Percentiles rank a stretch among this genome's conserved stretches.
These are phyloP conservation scores for Tricholoma hemisulphureum DNA, from an alignment of 768 basidiomycete genomes.

Conservation along the genomic window DNA sequence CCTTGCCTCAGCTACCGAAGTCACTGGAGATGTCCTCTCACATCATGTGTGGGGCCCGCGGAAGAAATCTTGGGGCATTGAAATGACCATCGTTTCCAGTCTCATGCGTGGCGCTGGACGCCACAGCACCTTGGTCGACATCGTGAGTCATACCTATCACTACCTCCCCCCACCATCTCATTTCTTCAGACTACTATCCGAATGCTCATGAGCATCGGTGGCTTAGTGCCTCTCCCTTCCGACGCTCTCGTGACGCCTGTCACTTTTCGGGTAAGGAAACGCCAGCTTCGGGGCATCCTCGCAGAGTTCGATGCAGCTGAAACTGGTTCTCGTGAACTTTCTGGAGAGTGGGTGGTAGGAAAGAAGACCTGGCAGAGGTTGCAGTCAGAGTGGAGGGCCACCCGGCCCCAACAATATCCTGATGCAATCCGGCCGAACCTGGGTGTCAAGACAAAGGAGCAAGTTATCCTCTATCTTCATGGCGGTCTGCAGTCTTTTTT, in stretches of 20 bases:
- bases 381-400: slow-evolving; percentile 75
- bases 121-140: slow-evolving; percentile 81
- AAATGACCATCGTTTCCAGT: slow-evolving; percentile 86
- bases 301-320: slow-evolving; percentile 72
- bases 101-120: slow-evolving; percentile 82
- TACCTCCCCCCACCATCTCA: not conserved
- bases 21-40: slow-evolving; percentile 66
- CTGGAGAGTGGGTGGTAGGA: slow-evolving; percentile 97
- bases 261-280: slow-evolving; percentile 77
- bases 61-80: slow-evolving; percentile 89
- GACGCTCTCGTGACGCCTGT: slow-evolving; percentile 95
- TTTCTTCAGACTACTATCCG: slow-evolving; percentile 45
- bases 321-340: slow-evolving; percentile 74
- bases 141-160: slow-evolving; percentile 48
- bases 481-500: slow-evolving; percentile 59
- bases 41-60: slow-evolving; percentile 87
- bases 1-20: slow-evolving; percentile 35
- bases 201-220: slow-evolving; percentile 72
- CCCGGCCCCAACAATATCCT: slow-evolving; percentile 25
- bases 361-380: slow-evolving; percentile 85
- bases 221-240: slow-evolving; percentile 81
- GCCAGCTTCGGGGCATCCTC: slow-evolving; percentile 78
- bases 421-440: slow-evolving; percentile 14
- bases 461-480: slow-evolving; percentile 91
- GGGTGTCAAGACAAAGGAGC: slow-evolving; percentile 51